Evolutionary conservation across 2,329 filamentous ascomycete genomes (phyloP).

Genomic region (Phaeosphaeriaceae sp.): DNA sequence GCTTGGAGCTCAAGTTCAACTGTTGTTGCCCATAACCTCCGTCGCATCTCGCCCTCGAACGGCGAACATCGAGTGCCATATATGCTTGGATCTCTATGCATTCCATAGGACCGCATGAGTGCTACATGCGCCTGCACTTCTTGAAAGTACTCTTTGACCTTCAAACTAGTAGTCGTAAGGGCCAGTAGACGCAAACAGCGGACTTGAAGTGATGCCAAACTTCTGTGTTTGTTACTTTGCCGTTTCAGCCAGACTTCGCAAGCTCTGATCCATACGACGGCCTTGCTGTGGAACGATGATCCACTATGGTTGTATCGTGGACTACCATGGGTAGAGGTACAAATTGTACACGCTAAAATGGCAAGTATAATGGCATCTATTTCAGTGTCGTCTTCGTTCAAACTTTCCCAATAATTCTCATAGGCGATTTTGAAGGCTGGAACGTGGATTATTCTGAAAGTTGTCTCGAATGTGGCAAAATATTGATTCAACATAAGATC

Average conservation of each 20-base stretch:
- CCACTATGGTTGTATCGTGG: slow-evolving; percentile 47
- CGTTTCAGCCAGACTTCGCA: slow-evolving; percentile 49
- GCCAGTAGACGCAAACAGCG: slow-evolving; percentile 57
- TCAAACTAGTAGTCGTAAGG: slow-evolving; percentile 55
- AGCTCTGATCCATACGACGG: slow-evolving; percentile 45
- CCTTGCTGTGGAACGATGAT: slow-evolving; percentile 45
- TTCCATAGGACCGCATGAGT: slow-evolving; percentile 56
- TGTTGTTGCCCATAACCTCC: slow-evolving; percentile 62
- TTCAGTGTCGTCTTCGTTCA: slow-evolving; percentile 22
- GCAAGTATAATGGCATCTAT: slow-evolving; percentile 49
- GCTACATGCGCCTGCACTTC: slow-evolving; percentile 46
- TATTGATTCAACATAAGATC: slow-evolving; percentile 55
- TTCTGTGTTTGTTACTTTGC: slow-evolving; percentile 60
- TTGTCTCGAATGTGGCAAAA: slow-evolving; percentile 57
- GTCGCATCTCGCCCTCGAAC: slow-evolving; percentile 57
- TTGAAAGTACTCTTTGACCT: slow-evolving; percentile 37
- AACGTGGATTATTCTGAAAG: slow-evolving; percentile 58
- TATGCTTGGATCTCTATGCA: slow-evolving; percentile 56
- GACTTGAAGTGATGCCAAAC: slow-evolving; percentile 56
- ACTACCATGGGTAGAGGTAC: slow-evolving; percentile 33
- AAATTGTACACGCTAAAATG: slow-evolving; percentile 46
- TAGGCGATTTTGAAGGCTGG: slow-evolving; percentile 59
- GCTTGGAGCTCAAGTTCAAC: slow-evolving; percentile 62
- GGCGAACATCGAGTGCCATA: slow-evolving; percentile 35
- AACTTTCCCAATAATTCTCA: slow-evolving; percentile 51